Base-by-base conservation (phyloP, 2,329 filamentous ascomycete genomes). In the Waltergamsia citrina region DNA sequence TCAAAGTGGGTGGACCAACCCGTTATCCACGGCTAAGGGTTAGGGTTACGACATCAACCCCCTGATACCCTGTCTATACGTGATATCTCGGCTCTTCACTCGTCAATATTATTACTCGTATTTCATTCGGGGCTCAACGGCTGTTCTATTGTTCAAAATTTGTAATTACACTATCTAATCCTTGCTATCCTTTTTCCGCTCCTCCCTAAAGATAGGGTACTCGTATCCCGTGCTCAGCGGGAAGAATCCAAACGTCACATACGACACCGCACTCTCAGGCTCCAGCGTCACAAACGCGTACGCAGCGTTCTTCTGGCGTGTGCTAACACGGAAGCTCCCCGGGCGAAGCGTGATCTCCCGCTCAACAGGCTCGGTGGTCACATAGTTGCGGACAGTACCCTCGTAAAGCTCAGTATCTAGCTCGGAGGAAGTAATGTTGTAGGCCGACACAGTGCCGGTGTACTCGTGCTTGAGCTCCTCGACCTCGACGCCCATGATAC, bases 261-360 rank as follows among this genome's bases (percentile, higher is more conserved):
- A 52, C 0, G 42, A 46, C 21, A 51, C 49, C 3, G 48, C 41
- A 7, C 43, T 45, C 34, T 52, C 49, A 0, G 49, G 49, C 33
- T 52, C 49, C 10, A 52, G 38, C 4, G 47, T 40, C 3, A 45
- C 41, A 2, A 52, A 52, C 1, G 46, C 48, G 12, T 47, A 42
- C 0, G 43, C 49, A 0, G 49, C 49, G 24, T 51, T 49, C 31
- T 43, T 38, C 22, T 52, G 49, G 12, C 42, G 36, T 3, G 49
- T 43, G 9, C 39, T 40, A 4, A 56, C 45, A 32, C 42, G 43
- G 16, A 43, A 52, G 3, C 49, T 49, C 1, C 49, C 49, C 1
- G 43, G 44, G 0, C 45, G 48, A 31, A 52, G 43, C 1, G 10
- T 19, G 5, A 52, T 38, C 3, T 48, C 39, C 19, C 45, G 43